Conservation (phyloP, 371 early-diverging fungal species). For the Mortierella sp. region DNA sequence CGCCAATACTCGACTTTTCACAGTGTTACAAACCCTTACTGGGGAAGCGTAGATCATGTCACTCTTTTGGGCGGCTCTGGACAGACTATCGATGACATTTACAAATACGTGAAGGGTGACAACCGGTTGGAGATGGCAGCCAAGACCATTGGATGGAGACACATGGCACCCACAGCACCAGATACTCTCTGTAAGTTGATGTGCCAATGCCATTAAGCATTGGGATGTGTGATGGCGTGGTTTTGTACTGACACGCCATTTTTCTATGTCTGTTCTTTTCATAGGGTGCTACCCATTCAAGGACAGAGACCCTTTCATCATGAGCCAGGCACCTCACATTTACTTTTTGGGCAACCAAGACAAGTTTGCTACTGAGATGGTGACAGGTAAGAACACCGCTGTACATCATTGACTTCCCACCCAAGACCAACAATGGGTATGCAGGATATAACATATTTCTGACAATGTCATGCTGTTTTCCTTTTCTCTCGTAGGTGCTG, state of each 20-base stretch:
- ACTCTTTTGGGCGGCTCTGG: conserved; percentile 87
- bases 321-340: conserved; percentile 81
- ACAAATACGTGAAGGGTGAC: conserved; percentile 69
- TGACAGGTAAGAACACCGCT: conserved; percentile 61
- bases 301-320: conserved; percentile 88
- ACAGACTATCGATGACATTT: conserved; percentile 90
- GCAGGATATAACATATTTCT: background rate
- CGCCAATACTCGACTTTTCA: conserved; percentile 70
- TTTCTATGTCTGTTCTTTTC: background rate
- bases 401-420: too few relatives aligned
- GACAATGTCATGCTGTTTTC: background rate
- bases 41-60: conserved; percentile 72
- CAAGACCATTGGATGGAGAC: conserved; percentile 81
- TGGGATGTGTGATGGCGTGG: background rate
- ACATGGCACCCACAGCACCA: conserved; percentile 93
- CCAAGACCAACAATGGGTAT: background rate
- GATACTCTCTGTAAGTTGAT: conserved; percentile 86
- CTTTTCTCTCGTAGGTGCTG: conserved; percentile 48
- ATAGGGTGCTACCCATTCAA: conserved; percentile 90
- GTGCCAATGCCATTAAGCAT: too few relatives aligned
- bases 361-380: conserved; percentile 72
- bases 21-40: conserved; percentile 86
- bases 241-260: too few relatives aligned
- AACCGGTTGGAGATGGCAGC: conserved; percentile 80
- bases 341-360: conserved; percentile 94